These are phyloP conservation scores for Claviceps sp. DNA, from an alignment of 2,329 filamentous ascomycete species.

Conservation along the genomic window DNA sequence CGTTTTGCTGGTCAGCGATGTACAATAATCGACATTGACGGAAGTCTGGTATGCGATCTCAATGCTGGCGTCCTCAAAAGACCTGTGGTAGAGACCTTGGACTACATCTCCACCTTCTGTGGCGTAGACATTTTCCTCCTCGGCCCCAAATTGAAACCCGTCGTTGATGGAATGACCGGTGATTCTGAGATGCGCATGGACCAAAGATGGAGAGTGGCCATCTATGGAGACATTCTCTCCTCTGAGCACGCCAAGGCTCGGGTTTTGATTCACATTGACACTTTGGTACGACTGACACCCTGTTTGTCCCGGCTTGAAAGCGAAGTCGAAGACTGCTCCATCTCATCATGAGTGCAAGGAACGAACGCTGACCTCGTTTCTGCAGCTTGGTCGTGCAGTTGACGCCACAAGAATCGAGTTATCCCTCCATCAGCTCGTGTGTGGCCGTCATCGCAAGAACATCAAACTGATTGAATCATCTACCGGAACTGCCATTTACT, in stretches of 20 bases:
- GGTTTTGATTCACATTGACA: conserved; percentile 93
- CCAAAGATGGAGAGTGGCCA: conserved; percentile 80
- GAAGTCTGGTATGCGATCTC: conserved; percentile 71
- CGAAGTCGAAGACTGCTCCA: too few species aligned
- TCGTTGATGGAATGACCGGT: conserved; percentile 61
- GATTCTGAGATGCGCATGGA: conserved; percentile 75
- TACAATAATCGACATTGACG: conserved; percentile 86
- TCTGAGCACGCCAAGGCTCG: conserved; percentile 95
- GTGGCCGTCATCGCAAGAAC: conserved; percentile 87
- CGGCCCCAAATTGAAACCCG: conserved; percentile 73
- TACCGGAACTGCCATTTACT: conserved; percentile 95
- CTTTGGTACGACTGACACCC: conserved; percentile 48
- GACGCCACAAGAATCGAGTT: conserved; percentile 74
- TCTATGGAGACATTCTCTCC: conserved; percentile 91
- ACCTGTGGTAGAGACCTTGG: conserved; percentile 69
- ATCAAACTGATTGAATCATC: conserved; percentile 95
- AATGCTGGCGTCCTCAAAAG: conserved; percentile 55
- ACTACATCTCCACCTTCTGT: conserved; percentile 75
- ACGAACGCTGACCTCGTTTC: background rate
- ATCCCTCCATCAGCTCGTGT: conserved; percentile 81
- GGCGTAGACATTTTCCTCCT: conserved; percentile 95
- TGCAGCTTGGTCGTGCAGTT: conserved; percentile 56
- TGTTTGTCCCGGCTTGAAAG: background rate
- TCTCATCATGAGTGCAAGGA: too few species aligned
- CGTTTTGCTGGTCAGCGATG: conserved; percentile 43